Conservation (phyloP, 306 rosid genomes). For the Dryas octopetala region DNA sequence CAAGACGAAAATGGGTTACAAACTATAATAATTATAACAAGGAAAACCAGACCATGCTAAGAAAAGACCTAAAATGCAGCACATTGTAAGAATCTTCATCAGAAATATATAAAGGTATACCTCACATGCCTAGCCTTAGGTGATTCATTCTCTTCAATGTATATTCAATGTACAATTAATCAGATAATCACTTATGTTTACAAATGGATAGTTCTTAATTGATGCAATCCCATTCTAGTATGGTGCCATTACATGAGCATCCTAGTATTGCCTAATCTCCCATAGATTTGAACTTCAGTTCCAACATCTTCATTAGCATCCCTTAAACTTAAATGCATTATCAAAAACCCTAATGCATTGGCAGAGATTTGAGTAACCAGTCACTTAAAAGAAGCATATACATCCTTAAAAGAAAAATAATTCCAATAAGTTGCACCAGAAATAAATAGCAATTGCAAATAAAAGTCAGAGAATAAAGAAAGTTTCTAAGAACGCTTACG, state of each 20-base stretch:
- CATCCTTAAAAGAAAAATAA: neutral
- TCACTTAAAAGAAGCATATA: neutral
- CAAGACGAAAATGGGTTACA: neutral
- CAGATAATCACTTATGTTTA: neutral
- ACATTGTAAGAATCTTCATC: neutral
- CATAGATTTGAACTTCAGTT: neutral
- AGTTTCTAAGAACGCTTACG: neutral
- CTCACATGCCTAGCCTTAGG: neutral
- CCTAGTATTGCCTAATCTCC: neutral
- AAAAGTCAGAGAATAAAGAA: neutral
- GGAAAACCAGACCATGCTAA: neutral
- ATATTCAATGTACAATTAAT: neutral
- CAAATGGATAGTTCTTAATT: neutral
- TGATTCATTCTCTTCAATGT: neutral
- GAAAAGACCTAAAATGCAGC: slow-evolving; percentile 6
- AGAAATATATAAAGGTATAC: neutral
- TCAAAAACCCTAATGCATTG: neutral
- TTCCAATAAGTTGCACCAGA: neutral
- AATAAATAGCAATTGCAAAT: neutral
- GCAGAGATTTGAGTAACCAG: neutral
- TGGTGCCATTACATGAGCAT: neutral
- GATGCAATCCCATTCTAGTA: neutral
- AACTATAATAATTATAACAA: neutral
- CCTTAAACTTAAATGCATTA: neutral
- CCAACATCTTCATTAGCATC: neutral